Percentiles rank a stretch among this genome's conserved stretches.
Evolutionary conservation across 805 yeast genomes (phyloP).

Genomic region (Sungouiozyma intestinalis): DNA sequence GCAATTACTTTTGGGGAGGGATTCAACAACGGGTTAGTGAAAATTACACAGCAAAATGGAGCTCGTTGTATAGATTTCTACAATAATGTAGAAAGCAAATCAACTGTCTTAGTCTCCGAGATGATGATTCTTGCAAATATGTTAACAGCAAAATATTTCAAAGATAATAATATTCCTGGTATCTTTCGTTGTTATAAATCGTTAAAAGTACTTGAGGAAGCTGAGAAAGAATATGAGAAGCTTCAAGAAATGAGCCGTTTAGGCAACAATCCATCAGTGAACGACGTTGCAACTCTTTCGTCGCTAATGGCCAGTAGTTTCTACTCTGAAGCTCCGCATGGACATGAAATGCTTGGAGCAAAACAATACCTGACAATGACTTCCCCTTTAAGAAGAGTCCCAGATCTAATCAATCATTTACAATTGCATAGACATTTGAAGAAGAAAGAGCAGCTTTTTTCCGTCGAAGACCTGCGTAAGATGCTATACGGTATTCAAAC

Average conservation of each 20-base stretch:
- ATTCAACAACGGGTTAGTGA: conserved; percentile 20
- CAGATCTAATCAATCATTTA: conserved; percentile 75
- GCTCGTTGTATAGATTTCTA: conserved; percentile 12
- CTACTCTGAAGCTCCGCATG: conserved; percentile 34
- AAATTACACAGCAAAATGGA: conserved; percentile 5
- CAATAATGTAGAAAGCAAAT: conserved; percentile 30
- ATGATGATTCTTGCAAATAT: conserved; percentile 73
- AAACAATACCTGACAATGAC: conserved; percentile 62
- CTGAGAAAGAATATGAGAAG: conserved; percentile 15
- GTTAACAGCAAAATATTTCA: conserved; percentile 42
- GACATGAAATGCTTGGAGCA: conserved; percentile 58
- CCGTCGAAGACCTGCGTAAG: conserved; percentile 27
- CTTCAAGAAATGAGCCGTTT: conserved; percentile 16
- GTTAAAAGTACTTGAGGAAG: conserved; percentile 21
- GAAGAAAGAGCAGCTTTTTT: conserved; percentile 22
- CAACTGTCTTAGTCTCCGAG: conserved; percentile 66
- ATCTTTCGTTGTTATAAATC: conserved; percentile 32
- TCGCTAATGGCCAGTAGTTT: conserved; percentile 44
- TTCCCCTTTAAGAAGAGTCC: conserved; percentile 78
- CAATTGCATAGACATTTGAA: conserved; percentile 44
- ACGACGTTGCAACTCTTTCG: conserved; percentile 35
- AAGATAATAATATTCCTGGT: conserved; percentile 37
- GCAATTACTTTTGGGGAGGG: conserved; percentile 35
- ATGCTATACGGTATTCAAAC: conserved; percentile 36
- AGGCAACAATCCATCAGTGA: conserved; percentile 22